Evolutionary conservation across 257 asterid species (phyloP).

Genomic region (Nicotiana sylvestris): DNA sequence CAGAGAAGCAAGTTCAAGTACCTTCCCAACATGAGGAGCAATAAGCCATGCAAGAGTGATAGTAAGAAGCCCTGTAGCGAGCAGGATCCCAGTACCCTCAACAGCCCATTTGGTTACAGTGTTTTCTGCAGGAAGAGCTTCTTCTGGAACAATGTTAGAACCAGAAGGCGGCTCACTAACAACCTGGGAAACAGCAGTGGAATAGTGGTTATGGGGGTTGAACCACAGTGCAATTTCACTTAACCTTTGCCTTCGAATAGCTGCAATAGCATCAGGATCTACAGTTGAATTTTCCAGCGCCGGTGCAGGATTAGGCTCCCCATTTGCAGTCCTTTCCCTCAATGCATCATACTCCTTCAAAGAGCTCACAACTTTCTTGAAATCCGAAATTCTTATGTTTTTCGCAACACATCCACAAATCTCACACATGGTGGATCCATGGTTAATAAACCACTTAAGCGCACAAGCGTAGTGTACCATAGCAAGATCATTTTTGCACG

Average conservation of each 20-base stretch:
- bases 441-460: slow-evolving; percentile 87
- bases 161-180: slow-evolving; percentile 52
- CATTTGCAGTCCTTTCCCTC: slow-evolving; percentile 60
- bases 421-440: slow-evolving; percentile 85
- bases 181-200: slow-evolving; percentile 41
- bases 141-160: slow-evolving; percentile 48
- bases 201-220: slow-evolving; percentile 55
- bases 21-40: slow-evolving; percentile 93
- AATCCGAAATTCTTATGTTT: slow-evolving; percentile 51
- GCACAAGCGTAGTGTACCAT: slow-evolving; percentile 89
- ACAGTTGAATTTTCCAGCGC: slow-evolving; percentile 41
- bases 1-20: too few species aligned
- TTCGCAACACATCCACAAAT: slow-evolving; percentile 70
- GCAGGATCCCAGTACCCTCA: slow-evolving; percentile 80
- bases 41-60: slow-evolving; percentile 87
- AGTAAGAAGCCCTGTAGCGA: slow-evolving; percentile 88
- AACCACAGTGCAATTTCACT: slow-evolving; percentile 88
- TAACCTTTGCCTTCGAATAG: slow-evolving; percentile 83
- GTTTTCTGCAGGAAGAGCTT: slow-evolving; percentile 49
- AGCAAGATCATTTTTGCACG: slow-evolving; percentile 87
- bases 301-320: slow-evolving; percentile 66
- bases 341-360: slow-evolving; percentile 70
- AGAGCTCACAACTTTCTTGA: slow-evolving; percentile 57
- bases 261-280: slow-evolving; percentile 96
- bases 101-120: slow-evolving; percentile 85